Base-by-base conservation (phyloP, 1,284 basidiomycete genomes). In the Pyrrhoderma lamaoense region DNA sequence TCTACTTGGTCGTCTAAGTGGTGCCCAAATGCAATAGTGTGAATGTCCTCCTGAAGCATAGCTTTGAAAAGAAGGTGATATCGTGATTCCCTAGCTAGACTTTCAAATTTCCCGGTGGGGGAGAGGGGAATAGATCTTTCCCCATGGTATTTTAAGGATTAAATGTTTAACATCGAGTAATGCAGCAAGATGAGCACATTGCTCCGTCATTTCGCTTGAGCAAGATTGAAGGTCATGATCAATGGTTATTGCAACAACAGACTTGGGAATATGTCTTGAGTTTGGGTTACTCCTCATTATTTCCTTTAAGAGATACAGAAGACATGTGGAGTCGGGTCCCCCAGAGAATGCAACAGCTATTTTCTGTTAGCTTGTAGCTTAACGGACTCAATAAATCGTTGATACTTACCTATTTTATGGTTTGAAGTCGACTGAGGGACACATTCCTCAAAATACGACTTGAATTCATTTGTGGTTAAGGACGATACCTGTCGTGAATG, bases 1-100 rank as follows among this genome's bases (percentile, higher is more conserved):
- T 90, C 87, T 7, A 88, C 74, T 60, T 89, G 86, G 60, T 90
- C 87, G 60, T 90, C 86, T 2, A 74, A 73, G 59, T 90, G 87
- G 58, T 90, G 87, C 0, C 76, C 87, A 45, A 82, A 73, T 1
- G 82, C 82, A 49, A 88, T 61, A 11, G 72, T 62, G 16, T 69
- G 57, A 2, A 71, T 63, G 0, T 68, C 60, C 0, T 63, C 54
- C 1, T 58, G 54, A 2, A 62, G 62, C 76, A 89, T 75, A 0
- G 59, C 65, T 7, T 70, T 54, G 56, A 83, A 78, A 27, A 90
- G 61, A 3, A 74, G 51, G 43, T 70, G 68, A 57, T 81, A 80
- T 22, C 87, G 75, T 18, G 77, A 82, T 1, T 67, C 60, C 9
- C 88, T 76, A 2, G 81, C 82, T 14, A 65, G 59, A 40, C 66